Evolutionary conservation across 345 rosid genomes (phyloP).

Genomic region (Eucalyptus cladocalyx): DNA sequence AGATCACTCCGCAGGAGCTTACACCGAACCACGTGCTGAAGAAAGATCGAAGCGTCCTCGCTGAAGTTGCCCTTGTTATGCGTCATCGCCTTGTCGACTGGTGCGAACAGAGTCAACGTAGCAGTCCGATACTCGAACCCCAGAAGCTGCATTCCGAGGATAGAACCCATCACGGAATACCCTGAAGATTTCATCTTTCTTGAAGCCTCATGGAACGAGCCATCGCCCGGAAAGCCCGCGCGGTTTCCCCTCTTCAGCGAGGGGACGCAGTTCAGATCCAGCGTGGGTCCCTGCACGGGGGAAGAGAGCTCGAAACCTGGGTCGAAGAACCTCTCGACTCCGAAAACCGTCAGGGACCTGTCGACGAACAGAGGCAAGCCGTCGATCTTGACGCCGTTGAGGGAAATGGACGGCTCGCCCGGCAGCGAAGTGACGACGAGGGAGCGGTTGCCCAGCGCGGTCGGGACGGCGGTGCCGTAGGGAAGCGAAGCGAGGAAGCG

Average conservation of each 20-base stretch:
- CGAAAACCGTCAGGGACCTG: conserved; percentile 19
- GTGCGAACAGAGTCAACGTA: conserved; percentile 28
- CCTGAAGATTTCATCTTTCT: conserved; percentile 17
- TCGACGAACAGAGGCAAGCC: conserved; percentile 16
- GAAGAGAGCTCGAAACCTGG: not conserved
- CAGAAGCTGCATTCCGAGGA: conserved; percentile 29
- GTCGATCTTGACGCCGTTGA: conserved; percentile 20
- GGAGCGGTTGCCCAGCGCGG: conserved; percentile 16
- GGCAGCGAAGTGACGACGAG: conserved; percentile 13
- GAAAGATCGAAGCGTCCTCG: conserved; percentile 9
- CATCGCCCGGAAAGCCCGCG: not conserved
- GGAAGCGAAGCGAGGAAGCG: conserved; percentile 19
- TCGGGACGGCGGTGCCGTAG: conserved; percentile 17
- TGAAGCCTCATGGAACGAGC: conserved; percentile 2
- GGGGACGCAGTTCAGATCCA: not conserved
- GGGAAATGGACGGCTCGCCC: not conserved
- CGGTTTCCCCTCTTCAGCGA: not conserved
- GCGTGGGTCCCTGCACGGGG: not conserved
- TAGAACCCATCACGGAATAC: conserved; percentile 25
- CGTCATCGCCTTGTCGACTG: conserved; percentile 11
- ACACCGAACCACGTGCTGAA: conserved; percentile 22
- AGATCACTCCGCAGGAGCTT: conserved; percentile 21
- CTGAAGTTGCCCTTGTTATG: not conserved
- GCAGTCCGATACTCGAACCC: conserved; percentile 7
- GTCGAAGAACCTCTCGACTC: conserved; percentile 17